A percentile compares a stretch with the other conserved stretches of the same genome.
phyloP scores from a whole-genome alignment of 495 filamentous ascomycete species.

The Viridothelium virens region DNA sequence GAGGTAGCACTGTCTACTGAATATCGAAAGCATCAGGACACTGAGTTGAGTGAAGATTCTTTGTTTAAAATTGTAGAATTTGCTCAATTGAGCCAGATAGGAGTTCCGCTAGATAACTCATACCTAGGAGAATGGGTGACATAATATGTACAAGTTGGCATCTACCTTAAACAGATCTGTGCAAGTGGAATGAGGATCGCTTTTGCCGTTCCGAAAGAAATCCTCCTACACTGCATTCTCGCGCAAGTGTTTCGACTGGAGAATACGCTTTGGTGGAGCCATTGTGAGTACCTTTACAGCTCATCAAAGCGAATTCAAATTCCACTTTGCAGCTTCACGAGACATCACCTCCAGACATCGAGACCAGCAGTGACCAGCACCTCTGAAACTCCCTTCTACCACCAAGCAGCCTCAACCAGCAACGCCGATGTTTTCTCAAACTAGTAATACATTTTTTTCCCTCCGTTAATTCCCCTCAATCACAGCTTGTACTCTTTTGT shows the following conservation, averaged over 20 bases:
- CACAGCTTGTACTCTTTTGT: not conserved
- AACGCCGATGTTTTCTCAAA: not conserved
- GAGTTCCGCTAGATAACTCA: not conserved
- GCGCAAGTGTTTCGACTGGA: not conserved
- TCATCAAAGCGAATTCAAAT: not conserved
- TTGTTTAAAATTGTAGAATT: not conserved
- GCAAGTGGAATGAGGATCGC: too few species aligned
- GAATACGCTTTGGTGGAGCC: not conserved
- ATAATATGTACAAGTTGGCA: not conserved
- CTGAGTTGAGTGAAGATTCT: not conserved
- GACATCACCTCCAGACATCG: not conserved
- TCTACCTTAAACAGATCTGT: not conserved
- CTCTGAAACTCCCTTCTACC: not conserved
- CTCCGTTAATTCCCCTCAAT: too few species aligned
- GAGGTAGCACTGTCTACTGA: too few species aligned
- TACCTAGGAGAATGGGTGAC: not conserved
- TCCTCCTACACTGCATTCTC: not conserved
- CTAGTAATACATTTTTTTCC: not conserved
- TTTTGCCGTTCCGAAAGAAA: not conserved
- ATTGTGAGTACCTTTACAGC: not conserved
- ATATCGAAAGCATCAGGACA: too few species aligned
- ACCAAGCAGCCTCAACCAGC: not conserved
- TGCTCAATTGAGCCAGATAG: not conserved
- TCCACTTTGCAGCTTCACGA: not conserved
- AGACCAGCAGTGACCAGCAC: slow-evolving; percentile 7